Percentiles rank a stretch among this genome's conserved stretches.
Conservation (phyloP, 2,329 filamentous ascomycete genomes). For the Ascochyta viciae-villosae region DNA sequence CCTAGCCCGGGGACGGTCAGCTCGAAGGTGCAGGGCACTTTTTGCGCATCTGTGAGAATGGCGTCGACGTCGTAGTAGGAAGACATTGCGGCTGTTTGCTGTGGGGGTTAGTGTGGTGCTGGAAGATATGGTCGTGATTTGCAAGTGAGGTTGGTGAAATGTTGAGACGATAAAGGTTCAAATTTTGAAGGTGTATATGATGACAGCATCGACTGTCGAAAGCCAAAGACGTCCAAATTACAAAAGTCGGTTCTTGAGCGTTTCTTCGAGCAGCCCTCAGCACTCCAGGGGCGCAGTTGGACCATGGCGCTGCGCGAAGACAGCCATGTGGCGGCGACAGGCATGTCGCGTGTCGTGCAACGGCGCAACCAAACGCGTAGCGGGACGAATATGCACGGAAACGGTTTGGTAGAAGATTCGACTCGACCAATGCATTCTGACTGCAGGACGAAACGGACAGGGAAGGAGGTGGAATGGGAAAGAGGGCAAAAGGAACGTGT, state of each 20-base stretch:
- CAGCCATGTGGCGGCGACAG: constrained; percentile 21
- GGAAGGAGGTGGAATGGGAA: constrained; percentile 9
- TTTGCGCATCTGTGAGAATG: constrained; percentile 89
- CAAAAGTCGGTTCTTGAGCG: no score
- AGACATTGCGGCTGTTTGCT: constrained; percentile 40
- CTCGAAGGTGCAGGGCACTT: constrained; percentile 95
- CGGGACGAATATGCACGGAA: constrained; percentile 27
- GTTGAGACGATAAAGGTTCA: no score
- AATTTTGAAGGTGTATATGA: no score
- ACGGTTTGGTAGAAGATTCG: constrained; percentile 9
- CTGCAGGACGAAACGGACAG: constrained; percentile 4
- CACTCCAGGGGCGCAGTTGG: background rate
- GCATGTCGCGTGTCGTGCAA: constrained; percentile 38
- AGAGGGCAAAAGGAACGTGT: background rate
- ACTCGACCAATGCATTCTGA: background rate
- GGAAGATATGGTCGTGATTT: no score
- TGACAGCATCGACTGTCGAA: no score
- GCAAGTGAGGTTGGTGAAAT: no score
- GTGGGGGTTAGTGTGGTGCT: constrained; percentile 5
- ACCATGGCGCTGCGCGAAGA: constrained; percentile 3
- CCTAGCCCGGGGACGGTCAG: constrained; percentile 86
- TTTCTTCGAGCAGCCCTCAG: no score
- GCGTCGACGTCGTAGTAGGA: constrained; percentile 87
- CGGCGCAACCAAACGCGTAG: constrained; percentile 26
- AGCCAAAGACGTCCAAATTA: no score